Evolutionary conservation across 495 filamentous ascomycete genomes (phyloP), one percentile per base, ranked within the genome.

Genomic region (Tetracladium setigerum): DNA sequence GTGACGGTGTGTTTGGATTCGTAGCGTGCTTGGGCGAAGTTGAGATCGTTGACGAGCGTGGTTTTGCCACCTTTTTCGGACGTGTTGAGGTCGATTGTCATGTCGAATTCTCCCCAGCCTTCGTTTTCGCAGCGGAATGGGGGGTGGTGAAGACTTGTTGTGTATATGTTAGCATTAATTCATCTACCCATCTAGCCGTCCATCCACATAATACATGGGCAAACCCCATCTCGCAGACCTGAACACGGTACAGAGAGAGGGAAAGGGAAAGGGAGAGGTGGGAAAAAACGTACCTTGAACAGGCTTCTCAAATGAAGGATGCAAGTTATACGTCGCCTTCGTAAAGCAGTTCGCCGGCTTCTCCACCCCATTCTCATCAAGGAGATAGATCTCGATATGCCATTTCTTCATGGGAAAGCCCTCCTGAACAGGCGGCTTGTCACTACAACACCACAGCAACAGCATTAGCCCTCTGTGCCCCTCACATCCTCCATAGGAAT

Each of bases 51-150:
- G 24, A 67, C 62, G 47, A 99, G 69, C 16, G 74, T 70, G 57
- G 86, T 81, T 41, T 95, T 89, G 50, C 89, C 90, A 15, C 81
- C 80, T 67, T 89, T 89, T 66, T 95, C 87, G 18, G 83, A 79
- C n/a, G 79, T 81, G 54, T 76, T 81, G 24, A 95, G 71, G 42
- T 83, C 74, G 52, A 97, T 91, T 19, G 74, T 71, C 87, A 97
- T 91, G 59, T 97, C 94, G 60, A 99, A 99, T 67, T 99, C 94
- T 58, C 94, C 94, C 94, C 94, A 99, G 56, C 94, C 94, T 65
- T 94, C 83, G 65, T 99, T 94, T 44, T 78, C 68, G 62, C 95
- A 92, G 18, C 78, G 77, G 71, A 97, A 99, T 0, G 92, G 92
- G 0, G 82, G 32, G 82, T 81, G 57, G 81, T 82, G 72, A 91